Conservation (phyloP, 2,329 filamentous ascomycete genomes). For the Fusarium abutilonis region DNA sequence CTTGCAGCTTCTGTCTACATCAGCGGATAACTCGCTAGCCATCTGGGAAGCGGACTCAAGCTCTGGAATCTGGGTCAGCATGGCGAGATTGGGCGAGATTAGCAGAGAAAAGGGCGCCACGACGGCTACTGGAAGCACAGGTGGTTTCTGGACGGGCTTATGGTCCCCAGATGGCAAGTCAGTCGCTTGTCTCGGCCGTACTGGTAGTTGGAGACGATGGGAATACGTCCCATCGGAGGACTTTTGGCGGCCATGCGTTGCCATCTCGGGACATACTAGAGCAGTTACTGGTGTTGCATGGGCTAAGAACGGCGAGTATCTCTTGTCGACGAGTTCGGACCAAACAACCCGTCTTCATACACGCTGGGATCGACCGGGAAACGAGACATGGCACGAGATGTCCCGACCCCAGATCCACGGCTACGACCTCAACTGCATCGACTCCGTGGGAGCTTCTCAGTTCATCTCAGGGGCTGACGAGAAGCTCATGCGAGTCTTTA, state of each 20-base stretch:
- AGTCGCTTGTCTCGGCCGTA: constrained; percentile 85
- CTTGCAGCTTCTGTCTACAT: constrained; percentile 84
- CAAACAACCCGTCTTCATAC: constrained; percentile 92
- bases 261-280: constrained; percentile 84
- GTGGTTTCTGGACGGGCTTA: constrained; percentile 94
- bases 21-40: constrained; percentile 92
- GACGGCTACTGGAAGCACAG: constrained; percentile 93
- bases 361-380: constrained; percentile 69
- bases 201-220: constrained; percentile 94
- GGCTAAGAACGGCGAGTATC: constrained; percentile 82
- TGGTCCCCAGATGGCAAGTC: constrained; percentile 83
- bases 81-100: constrained; percentile 88
- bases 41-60: constrained; percentile 88
- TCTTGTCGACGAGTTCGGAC: constrained; percentile 89
- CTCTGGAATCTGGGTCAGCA: constrained; percentile 92
- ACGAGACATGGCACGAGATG: constrained; percentile 89
- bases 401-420: constrained; percentile 96
- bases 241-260: constrained; percentile 79
- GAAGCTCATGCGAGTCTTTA: constrained; percentile 96
- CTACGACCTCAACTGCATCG: constrained; percentile 96
- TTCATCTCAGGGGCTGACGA: constrained; percentile 97
- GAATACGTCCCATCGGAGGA: constrained; percentile 68
- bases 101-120: constrained; percentile 95
- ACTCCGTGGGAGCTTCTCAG: constrained; percentile 74
- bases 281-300: constrained; percentile 85